A percentile compares a stretch with the other conserved stretches of the same genome.
Evolutionary conservation across 1,284 basidiomycete species (phyloP).

Genomic region (Heterobasidion parviporum): DNA sequence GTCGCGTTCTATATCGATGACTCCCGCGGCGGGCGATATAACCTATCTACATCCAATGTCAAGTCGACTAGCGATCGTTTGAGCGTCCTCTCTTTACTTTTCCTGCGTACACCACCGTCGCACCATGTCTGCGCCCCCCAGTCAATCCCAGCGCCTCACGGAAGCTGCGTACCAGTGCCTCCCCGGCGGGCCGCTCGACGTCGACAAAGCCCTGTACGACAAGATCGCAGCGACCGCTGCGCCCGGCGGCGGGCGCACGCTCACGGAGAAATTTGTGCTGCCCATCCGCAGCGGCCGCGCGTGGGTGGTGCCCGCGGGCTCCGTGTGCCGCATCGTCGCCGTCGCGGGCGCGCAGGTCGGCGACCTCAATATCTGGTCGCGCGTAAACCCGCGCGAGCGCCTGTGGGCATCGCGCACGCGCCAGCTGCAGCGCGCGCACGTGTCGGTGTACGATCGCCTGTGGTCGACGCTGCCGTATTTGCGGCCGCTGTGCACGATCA

Average conservation of each 20-base stretch:
- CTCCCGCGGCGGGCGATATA: too few relatives aligned
- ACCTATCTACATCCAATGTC: too few relatives aligned
- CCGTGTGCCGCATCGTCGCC: neutral
- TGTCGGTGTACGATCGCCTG: neutral
- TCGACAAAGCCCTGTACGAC: neutral
- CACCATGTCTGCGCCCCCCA: too few relatives aligned
- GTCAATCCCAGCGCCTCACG: neutral
- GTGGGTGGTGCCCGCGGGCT: neutral
- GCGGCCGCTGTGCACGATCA: neutral
- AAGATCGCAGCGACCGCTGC: neutral
- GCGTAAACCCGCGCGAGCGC: neutral
- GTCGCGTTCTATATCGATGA: too few relatives aligned
- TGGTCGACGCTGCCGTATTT: neutral
- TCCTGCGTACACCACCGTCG: too few relatives aligned
- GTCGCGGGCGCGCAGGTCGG: neutral
- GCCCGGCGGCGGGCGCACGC: neutral
- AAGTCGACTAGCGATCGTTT: too few relatives aligned
- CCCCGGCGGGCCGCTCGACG: neutral
- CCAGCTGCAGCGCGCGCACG: neutral
- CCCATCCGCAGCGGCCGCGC: neutral
- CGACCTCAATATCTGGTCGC: neutral
- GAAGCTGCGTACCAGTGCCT: neutral
- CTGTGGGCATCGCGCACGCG: neutral
- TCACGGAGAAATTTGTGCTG: neutral
- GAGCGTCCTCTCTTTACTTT: too few relatives aligned